phyloP scores from a whole-genome alignment of 2,329 filamentous ascomycete genomes.

The Xylariaceae sp. region DNA sequence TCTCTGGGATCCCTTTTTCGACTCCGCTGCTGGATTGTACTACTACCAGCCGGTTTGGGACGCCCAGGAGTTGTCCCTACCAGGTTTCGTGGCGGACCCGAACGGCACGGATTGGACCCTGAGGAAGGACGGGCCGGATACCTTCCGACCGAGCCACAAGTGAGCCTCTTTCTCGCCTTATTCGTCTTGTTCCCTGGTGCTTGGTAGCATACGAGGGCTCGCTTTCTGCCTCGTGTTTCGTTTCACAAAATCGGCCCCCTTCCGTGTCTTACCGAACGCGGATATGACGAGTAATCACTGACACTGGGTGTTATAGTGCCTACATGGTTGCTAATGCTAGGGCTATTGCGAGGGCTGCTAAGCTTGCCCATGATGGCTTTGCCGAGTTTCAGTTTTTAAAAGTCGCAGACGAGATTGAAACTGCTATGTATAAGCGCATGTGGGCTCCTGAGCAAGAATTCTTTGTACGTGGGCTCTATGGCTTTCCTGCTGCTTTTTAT shows the following conservation, averaged over 20 bases:
- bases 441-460: conserved; percentile 48
- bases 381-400: conserved; percentile 41
- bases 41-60: conserved; percentile 51
- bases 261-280: background rate
- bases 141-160: conserved; percentile 51
- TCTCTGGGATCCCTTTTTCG: conserved; percentile 46
- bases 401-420: conserved; percentile 44
- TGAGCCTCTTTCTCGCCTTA: conserved; percentile 8
- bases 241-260: background rate
- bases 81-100: conserved; percentile 46
- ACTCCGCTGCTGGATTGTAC: conserved; percentile 47
- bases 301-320: conserved; percentile 19
- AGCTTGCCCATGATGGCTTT: conserved; percentile 40
- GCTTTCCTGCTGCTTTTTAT: background rate
- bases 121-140: conserved; percentile 46
- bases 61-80: conserved; percentile 49
- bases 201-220: too few relatives aligned
- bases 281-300: background rate
- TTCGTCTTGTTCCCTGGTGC: too few relatives aligned
- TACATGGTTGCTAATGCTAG: conserved; percentile 52
- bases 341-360: conserved; percentile 47
- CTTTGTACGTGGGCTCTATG: conserved; percentile 38
- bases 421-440: conserved; percentile 43
- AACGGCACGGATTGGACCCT: conserved; percentile 40
- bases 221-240: background rate